These are phyloP conservation scores for Ophiostoma ulmi DNA, from an alignment of 2,329 filamentous ascomycete genomes.

Conservation along the genomic window DNA sequence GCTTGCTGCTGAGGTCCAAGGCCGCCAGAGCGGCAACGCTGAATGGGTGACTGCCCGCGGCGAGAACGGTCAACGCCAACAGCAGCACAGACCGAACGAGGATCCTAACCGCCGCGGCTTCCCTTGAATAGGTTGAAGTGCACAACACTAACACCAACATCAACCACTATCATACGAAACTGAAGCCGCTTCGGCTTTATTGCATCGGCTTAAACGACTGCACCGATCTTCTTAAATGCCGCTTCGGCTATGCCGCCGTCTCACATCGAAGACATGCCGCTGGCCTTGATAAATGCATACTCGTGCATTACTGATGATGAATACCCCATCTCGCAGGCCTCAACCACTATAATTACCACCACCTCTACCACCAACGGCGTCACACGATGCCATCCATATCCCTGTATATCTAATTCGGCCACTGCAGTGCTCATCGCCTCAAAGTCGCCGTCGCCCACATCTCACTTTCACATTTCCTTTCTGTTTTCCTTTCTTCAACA, in stretches of 20 bases:
- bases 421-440: constrained; percentile 5
- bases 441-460: background rate
- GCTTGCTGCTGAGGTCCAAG: constrained; percentile 55
- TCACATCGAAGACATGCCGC: background rate
- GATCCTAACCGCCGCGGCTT: constrained; percentile 29
- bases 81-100: constrained; percentile 27
- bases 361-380: background rate
- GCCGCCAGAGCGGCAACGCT: constrained; percentile 36
- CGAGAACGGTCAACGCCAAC: constrained; percentile 33
- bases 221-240: background rate
- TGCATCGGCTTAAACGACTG: background rate
- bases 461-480: background rate
- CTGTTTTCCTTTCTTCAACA: background rate
- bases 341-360: background rate
- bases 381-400: background rate
- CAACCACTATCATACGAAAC: background rate
- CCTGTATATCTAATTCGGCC: constrained; percentile 13
- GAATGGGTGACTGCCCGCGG: constrained; percentile 38
- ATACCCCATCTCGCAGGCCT: background rate
- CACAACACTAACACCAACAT: too few relatives aligned
- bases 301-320: background rate
- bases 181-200: background rate
- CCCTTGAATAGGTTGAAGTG: constrained; percentile 18
- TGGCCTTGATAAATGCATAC: background rate
- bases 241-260: background rate